These are phyloP conservation scores for Ceratocystis alfenasii DNA, from an alignment of 2,329 filamentous ascomycete genomes.

Conservation along the genomic window DNA sequence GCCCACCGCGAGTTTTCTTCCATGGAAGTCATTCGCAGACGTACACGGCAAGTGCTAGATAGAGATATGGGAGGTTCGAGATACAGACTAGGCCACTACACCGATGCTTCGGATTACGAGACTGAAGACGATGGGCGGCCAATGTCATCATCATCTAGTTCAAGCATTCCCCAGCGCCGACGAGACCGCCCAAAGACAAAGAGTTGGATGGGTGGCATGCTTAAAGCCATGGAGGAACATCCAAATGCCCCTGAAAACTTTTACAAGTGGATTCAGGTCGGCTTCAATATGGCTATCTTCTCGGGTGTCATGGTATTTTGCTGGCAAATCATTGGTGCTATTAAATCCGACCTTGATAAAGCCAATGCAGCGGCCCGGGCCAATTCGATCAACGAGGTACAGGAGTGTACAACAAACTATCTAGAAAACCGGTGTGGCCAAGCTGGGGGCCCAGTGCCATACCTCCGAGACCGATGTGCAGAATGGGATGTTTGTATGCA, in stretches of 20 bases:
- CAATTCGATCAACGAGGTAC: conserved; percentile 60
- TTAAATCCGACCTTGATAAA: conserved; percentile 62
- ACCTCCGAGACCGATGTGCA: conserved; percentile 59
- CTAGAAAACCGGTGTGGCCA: conserved; percentile 60
- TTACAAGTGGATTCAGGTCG: conserved; percentile 46
- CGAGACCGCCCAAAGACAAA: conserved; percentile 19
- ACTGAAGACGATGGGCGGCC: conserved; percentile 34
- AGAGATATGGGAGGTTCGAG: conserved; percentile 41
- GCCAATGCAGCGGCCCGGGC: conserved; percentile 57
- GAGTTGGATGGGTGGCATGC: conserved; percentile 34
- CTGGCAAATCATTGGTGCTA: conserved; percentile 55
- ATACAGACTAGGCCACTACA: conserved; percentile 28
- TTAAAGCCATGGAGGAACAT: conserved; percentile 44
- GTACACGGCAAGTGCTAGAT: conserved; percentile 41
- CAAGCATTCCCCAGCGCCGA: conserved; percentile 24
- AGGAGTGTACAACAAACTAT: conserved; percentile 61
- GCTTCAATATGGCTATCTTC: conserved; percentile 53
- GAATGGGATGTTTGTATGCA: conserved; percentile 84
- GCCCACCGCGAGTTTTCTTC: conserved; percentile 32
- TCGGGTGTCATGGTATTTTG: conserved; percentile 50
- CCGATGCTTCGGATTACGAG: conserved; percentile 39
- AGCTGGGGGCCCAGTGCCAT: conserved; percentile 48
- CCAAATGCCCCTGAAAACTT: conserved; percentile 48
- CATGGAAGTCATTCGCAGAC: conserved; percentile 41
- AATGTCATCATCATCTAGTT: conserved; percentile 15